Evolutionary conservation across 805 yeast genomes (phyloP), one percentile per base, ranked within the genome.

Genomic region (Kluyveromyces dobzhanskii): DNA sequence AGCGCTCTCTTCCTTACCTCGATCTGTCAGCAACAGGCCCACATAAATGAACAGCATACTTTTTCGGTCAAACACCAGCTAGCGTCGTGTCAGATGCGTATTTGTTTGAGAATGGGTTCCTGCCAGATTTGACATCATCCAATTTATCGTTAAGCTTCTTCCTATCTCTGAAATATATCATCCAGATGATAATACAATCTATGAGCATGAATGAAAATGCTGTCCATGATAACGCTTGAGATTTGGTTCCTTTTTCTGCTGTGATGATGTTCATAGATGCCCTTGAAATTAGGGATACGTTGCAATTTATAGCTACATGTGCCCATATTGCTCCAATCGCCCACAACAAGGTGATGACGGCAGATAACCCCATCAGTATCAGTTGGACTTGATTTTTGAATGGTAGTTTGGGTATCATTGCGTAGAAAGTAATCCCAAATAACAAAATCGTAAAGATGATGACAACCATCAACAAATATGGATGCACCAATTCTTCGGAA

Each of bases 251-350:
- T 8, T 53, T 53, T 13, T 53, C 46, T 1, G 71, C 74, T 10
- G 52, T 41, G 0, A 79, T 53, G 10, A 73, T 64, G 0, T 65
- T 60, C 71, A 77, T 65, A 14, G 80, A 73, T 10, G 80, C 67
- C 1, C 64, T 56, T 3, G 69, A 67, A 0, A 75, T 65, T 24
- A 78, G 50, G n/a, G 53, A 47, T 6, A 52, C 48, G 4, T 73
- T 67, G 2, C 78, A 60, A 28, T 61, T 62, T 0, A 69, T 65
- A 0, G 81, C 80, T 37, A 78, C 75, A 48, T 75, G 77, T 36
- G 70, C 70, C 64, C 82, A 70, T 73, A 78, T 76, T 1, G 83
- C 65, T 2, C 83, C 83, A 21, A 77, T 57, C 0, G 82, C 84
- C 81, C 83, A 78, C 2, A 77, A 31, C 3, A 78, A 51, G 4